phyloP scores from a whole-genome alignment of 2,329 filamentous ascomycete species.

The Aspergillus hortae region DNA sequence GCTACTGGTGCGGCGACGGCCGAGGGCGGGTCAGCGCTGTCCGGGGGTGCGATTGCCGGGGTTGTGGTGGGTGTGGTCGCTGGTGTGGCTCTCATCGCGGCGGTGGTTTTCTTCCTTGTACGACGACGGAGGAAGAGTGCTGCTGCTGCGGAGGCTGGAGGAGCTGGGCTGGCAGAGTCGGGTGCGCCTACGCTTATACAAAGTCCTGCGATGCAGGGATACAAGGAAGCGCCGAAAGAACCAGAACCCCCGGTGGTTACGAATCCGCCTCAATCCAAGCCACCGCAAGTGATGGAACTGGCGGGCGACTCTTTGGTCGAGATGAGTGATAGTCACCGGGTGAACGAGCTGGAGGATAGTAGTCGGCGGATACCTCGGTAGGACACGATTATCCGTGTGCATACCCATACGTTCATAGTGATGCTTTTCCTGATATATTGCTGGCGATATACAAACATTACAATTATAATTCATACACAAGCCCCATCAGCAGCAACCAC shows the following conservation, averaged over 20 bases:
- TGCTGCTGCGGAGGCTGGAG: background rate
- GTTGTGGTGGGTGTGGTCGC: background rate
- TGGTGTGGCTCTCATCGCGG: background rate
- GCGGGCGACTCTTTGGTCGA: background rate
- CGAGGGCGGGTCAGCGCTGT: background rate
- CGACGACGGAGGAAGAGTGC: background rate
- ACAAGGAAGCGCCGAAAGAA: background rate
- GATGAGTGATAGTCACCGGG: slow-evolving; percentile 1
- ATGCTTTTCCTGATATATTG: background rate
- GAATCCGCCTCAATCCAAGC: background rate
- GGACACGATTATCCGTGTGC: background rate
- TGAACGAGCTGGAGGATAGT: background rate
- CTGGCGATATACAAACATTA: background rate
- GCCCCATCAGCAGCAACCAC: slow-evolving; percentile 14
- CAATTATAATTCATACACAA: slow-evolving; percentile 2
- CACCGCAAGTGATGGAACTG: background rate
- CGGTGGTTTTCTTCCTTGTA: background rate
- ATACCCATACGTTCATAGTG: background rate
- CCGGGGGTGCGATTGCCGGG: background rate
- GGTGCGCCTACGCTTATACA: background rate
- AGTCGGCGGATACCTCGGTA: background rate
- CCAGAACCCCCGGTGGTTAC: too few species aligned
- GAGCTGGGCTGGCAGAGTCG: background rate
- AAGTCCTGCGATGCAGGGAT: background rate
- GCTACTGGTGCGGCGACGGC: background rate